Conservation (phyloP, 2,329 filamentous ascomycete genomes). For the Fusarium bulbicola region DNA sequence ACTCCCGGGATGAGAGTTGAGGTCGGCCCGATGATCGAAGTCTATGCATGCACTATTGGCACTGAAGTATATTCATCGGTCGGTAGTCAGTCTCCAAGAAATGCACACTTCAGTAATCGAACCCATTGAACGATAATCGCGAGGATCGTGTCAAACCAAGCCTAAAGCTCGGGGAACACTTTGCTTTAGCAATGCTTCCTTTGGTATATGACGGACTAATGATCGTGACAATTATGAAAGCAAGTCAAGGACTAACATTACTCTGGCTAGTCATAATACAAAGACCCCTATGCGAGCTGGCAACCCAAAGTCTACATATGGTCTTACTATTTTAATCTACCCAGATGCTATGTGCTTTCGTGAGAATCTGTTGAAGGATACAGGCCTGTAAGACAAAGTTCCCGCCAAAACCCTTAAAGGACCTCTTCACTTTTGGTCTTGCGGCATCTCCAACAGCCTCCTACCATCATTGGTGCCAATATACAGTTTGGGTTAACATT, state of each 20-base stretch:
- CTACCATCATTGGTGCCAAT: not conserved
- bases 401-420: too few relatives aligned
- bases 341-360: not conserved
- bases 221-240: not conserved
- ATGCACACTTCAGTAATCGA: not conserved
- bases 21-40: conserved; percentile 24
- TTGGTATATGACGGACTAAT: not conserved
- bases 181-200: not conserved
- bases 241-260: not conserved
- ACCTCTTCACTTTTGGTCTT: too few relatives aligned
- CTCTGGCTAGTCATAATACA: not conserved
- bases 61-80: not conserved
- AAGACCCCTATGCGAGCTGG: not conserved
- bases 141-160: not conserved
- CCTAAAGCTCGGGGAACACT: not conserved
- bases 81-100: not conserved
- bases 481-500: not conserved
- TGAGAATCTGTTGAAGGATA: too few relatives aligned
- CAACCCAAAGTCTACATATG: not conserved
- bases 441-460: too few relatives aligned
- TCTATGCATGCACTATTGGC: not conserved
- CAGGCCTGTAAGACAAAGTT: too few relatives aligned
- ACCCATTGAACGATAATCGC: not conserved
- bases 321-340: not conserved
- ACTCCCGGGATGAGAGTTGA: not conserved